These are phyloP conservation scores for Teratosphaeria gauchensis DNA, from an alignment of 2,329 filamentous ascomycete genomes.

Conservation along the genomic window DNA sequence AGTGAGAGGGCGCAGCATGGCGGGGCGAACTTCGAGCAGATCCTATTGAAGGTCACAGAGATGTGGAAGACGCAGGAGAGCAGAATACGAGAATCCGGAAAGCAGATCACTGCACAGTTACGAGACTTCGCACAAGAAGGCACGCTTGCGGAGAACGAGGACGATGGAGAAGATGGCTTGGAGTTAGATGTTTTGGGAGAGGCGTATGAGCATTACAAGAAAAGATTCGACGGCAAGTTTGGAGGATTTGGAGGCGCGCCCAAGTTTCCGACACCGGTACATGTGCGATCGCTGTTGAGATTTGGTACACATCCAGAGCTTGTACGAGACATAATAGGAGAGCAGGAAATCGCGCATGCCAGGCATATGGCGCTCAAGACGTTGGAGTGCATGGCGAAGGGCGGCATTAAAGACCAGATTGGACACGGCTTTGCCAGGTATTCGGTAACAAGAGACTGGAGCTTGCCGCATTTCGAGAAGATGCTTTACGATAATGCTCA, in stretches of 20 bases:
- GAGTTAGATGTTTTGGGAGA: conserved; percentile 90
- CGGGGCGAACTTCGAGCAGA: conserved; percentile 70
- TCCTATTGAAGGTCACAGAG: conserved; percentile 64
- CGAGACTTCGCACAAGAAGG: conserved; percentile 84
- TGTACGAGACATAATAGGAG: conserved; percentile 80
- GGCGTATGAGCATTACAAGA: conserved; percentile 69
- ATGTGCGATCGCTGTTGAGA: conserved; percentile 71
- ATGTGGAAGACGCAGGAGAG: conserved; percentile 76
- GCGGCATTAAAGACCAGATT: conserved; percentile 64
- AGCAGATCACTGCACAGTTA: conserved; percentile 70
- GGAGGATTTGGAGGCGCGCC: conserved; percentile 69
- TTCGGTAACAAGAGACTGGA: conserved; percentile 86
- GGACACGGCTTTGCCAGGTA: conserved; percentile 75
- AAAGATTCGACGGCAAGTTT: conserved; percentile 67
- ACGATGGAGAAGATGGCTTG: conserved; percentile 48
- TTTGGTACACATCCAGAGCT: conserved; percentile 60
- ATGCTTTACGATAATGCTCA: conserved; percentile 91
- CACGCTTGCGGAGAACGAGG: conserved; percentile 40
- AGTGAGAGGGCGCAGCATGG: conserved; percentile 40
- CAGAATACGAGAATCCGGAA: conserved; percentile 73
- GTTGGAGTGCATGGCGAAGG: conserved; percentile 64
- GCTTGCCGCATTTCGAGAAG: conserved; percentile 92
- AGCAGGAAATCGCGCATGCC: conserved; percentile 63
- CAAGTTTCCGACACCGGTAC: conserved; percentile 84
- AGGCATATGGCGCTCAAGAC: conserved; percentile 73